Percentiles rank a stretch among this genome's conserved stretches.
phyloP scores from a whole-genome alignment of 352 stramenopile species.

The Globisporangium abappressorium region DNA sequence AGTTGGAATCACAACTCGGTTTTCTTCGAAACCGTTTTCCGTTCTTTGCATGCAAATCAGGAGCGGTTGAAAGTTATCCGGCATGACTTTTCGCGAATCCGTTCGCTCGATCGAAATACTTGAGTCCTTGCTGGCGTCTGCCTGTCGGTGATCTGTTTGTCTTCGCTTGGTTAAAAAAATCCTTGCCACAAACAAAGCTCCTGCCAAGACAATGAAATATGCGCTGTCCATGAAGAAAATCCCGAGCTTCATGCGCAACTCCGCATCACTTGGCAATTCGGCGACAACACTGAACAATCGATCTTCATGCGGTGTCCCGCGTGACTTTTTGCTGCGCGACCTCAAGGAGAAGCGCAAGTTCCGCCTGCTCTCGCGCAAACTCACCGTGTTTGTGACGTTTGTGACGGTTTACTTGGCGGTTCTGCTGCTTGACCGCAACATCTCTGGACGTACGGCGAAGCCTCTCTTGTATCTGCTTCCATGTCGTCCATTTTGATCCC shows the following conservation, averaged over 20 bases:
- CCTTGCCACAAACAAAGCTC: neutral
- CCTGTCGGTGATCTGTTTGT: neutral
- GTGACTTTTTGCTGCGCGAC: constrained; percentile 53
- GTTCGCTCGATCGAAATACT: neutral
- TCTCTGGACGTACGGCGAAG: constrained; percentile 46
- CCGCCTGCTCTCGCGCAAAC: constrained; percentile 55
- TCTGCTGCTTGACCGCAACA: constrained; percentile 66
- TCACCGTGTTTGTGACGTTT: constrained; percentile 64
- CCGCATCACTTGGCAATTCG: neutral
- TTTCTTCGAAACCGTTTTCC: no score
- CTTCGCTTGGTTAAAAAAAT: neutral
- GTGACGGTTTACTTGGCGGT: constrained; percentile 58
- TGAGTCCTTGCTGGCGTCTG: neutral
- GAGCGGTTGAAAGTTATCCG: no score
- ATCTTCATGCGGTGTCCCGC: constrained; percentile 25
- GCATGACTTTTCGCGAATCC: neutral
- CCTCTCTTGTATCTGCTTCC: neutral
- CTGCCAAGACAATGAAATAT: constrained; percentile 9
- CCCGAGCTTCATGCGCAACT: constrained; percentile 15
- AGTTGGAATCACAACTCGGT: no score
- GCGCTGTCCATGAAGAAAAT: constrained; percentile 14
- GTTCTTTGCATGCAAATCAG: no score
- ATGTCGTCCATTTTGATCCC: neutral
- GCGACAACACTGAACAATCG: constrained; percentile 13
- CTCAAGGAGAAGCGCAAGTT: constrained; percentile 75